These are phyloP conservation scores for Diaporthe citri DNA, from an alignment of 2,329 filamentous ascomycete genomes.

Conservation along the genomic window DNA sequence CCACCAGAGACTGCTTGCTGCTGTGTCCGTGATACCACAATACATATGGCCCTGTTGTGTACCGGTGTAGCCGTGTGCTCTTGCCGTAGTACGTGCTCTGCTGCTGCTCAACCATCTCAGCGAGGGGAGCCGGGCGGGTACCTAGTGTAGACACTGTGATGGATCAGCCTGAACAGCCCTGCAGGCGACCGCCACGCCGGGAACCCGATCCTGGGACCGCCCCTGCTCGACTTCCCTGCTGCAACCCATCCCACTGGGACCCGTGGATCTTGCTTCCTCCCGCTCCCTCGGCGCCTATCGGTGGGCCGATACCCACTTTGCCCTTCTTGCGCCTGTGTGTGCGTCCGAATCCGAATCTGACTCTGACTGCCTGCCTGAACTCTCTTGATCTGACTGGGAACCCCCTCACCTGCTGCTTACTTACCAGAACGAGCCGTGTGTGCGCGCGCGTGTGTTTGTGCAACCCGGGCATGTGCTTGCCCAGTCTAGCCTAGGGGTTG, in stretches of 20 bases:
- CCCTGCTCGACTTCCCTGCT: constrained; percentile 31
- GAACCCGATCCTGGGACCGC: constrained; percentile 30
- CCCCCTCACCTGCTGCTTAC: background rate
- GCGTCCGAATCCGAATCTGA: background rate
- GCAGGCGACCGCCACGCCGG: constrained; percentile 28
- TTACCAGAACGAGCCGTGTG: background rate
- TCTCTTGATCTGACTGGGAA: constrained; percentile 1
- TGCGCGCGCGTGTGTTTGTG: constrained; percentile 3
- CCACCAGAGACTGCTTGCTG: constrained; percentile 10
- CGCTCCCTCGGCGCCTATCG: constrained; percentile 24
- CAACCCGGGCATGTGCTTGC: background rate
- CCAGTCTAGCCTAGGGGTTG: background rate
- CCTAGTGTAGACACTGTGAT: background rate
- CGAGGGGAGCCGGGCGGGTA: background rate
- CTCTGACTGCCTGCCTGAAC: background rate
- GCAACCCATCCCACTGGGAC: constrained; percentile 36
- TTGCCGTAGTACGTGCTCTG: background rate
- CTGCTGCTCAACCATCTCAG: background rate
- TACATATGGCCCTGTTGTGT: background rate
- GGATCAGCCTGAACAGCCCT: constrained; percentile 21
- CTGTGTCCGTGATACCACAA: constrained; percentile 7
- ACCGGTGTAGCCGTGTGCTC: background rate
- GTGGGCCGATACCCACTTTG: constrained; percentile 16
- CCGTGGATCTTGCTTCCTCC: constrained; percentile 29
- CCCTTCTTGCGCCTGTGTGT: background rate